Base-by-base conservation (phyloP, 371 early-diverging fungal species). In the Blakeslea trispora region DNA sequence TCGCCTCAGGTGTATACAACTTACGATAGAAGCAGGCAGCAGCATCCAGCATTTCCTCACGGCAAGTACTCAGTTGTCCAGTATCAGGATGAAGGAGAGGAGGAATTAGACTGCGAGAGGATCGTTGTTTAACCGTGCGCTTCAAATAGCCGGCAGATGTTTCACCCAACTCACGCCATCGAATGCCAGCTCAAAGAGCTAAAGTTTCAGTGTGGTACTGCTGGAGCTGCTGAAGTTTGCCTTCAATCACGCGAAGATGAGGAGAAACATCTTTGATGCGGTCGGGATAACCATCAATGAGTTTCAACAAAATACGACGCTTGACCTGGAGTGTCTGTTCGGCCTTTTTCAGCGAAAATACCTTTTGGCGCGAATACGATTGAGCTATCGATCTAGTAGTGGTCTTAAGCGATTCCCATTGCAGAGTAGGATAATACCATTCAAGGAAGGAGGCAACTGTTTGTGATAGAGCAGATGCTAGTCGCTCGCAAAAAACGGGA, bases 391-490 rank as follows among this genome's bases (percentile, higher is more conserved):
- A 28, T 18, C 22, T 32, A 31, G 47, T 28, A 18, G n/a, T 46
- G 9, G 5, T 31, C 23, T 59, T 59, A 13, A 53, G 5, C 19
- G 40, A 39, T 2, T 59, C 53, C 59, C 59, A 59, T 53, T 59
- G 45, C 23, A 28, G 21, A 21, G n/a, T 14, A 13, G 50, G 18
- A 44, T 18, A n/a, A 31, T 28, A 28, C 28, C 28, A 28, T 28
- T 28, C 28, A 28, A 7, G 28, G 28, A 50, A 19, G 28, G 45
- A 37, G n/a, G 22, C 24, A 35, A 55, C 40, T 5, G 40, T 22
- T 23, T 18, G 10, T 11, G 17, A 19, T 32, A 34, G 22, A 15
- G 37, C 22, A n/a, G 19, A 2, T 32, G 35, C 8, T 19, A 57
- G 37, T 13, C 32, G 32, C 2, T 17, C 28, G n/a, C 45, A 21